Evolutionary conservation across 345 rosid species (phyloP), one percentile per base, ranked within the genome.

Genomic region (Euclidium syriacum): DNA sequence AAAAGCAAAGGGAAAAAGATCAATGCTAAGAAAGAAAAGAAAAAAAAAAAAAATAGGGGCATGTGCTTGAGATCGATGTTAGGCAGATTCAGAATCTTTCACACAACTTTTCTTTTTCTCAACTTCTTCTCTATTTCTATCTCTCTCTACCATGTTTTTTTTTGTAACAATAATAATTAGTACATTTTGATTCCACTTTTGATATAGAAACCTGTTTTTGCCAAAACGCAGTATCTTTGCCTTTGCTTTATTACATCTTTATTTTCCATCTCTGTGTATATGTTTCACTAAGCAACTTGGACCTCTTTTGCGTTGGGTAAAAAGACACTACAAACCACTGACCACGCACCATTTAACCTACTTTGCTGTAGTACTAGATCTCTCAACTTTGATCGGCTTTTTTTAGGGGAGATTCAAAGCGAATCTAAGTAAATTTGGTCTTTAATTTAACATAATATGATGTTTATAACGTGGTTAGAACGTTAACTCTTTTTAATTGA

Each of bases 211-310:
- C 68, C 40, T 35, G 63, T 62, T 46, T 53, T 33, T 51, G 61
- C 32, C 23, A 40, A 68, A 67, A 32, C 46, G 27, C 46, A 60
- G 23, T 24, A 52, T 33, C 66, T 59, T 60, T 70, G 39, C 36
- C 53, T 32, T 22, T 35, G 32, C 68, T 62, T 62, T 48, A 57
- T 49, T 69, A 53, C 27, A 10, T 22, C 62, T 14, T 62, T 70
- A 6, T 12, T 35, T 52, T 3, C 38, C 51, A 10, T 53, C 10
- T 62, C 3, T 62, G 58, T 61, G 57, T 53, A 44, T 19, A 53
- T 44, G 63, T 70, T 53, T 62, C 70, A 71, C 70, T 63, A n/a
- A 46, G 59, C 75, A 63, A 71, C 70, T 71, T 71, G 75, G 11
- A 71, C 40, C 53, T 49, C 53, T 63, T 71, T 71, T 63, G 75